phyloP scores from a whole-genome alignment of 129 eudicot species.

The Artemisia argyi region DNA sequence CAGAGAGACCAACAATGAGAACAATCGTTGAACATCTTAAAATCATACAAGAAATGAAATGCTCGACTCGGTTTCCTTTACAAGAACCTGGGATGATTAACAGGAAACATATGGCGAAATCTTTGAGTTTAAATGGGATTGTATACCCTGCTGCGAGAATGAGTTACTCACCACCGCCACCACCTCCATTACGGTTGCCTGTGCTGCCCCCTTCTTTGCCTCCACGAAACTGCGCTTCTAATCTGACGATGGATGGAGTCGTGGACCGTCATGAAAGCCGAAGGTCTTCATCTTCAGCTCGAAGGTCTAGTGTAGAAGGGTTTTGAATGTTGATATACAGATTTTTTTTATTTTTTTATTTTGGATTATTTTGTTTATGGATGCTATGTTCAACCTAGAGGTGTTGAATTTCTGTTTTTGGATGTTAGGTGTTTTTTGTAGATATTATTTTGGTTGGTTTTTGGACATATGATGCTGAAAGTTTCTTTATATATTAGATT shows the following conservation, averaged over 20 bases:
- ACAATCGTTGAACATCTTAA: slow-evolving; percentile 65
- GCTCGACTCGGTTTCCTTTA: slow-evolving; percentile 64
- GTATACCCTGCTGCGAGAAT: slow-evolving; percentile 49
- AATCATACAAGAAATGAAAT: slow-evolving; percentile 71
- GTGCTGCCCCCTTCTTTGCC: slow-evolving; percentile 51
- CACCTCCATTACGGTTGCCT: slow-evolving; percentile 36
- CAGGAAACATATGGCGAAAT: slow-evolving; percentile 69
- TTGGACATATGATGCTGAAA: slow-evolving; percentile 36
- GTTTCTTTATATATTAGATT: slow-evolving; percentile 28
- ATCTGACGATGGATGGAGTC: slow-evolving; percentile 49
- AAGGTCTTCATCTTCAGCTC: slow-evolving; percentile 55
- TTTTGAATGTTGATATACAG: slow-evolving; percentile 70
- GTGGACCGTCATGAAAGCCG: slow-evolving; percentile 61
- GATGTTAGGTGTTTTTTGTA: slow-evolving; percentile 33
- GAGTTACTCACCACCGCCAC: slow-evolving; percentile 66
- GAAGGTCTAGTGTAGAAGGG: slow-evolving; percentile 80
- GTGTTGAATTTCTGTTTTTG: slow-evolving; percentile 27
- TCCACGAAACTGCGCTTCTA: slow-evolving; percentile 60
- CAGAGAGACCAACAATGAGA: slow-evolving; percentile 98
- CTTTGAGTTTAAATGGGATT: slow-evolving; percentile 73
- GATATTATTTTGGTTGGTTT: slow-evolving; percentile 39
- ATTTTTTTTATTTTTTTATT: slow-evolving; percentile 23
- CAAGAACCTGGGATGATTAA: slow-evolving; percentile 72
- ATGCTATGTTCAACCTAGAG: slow-evolving; percentile 16
- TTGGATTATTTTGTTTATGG: slow-evolving; percentile 23